Evolutionary conservation across 202 grass and related monocot species (phyloP).

Genomic region (Dendrocalamus latiflorus): DNA sequence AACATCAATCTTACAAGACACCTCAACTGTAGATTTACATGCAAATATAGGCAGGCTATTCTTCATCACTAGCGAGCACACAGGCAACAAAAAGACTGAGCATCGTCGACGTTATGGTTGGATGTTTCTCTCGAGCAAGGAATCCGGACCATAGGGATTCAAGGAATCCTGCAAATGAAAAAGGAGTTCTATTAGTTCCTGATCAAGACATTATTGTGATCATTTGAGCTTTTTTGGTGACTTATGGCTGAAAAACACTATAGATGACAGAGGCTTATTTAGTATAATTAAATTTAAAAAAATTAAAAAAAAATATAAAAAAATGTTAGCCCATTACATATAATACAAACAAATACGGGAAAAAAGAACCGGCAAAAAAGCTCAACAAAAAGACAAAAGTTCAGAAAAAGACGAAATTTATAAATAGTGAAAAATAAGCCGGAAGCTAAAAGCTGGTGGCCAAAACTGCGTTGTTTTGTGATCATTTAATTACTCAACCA

Average conservation of each 20-base stretch:
- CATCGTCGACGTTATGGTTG: constrained; percentile 15
- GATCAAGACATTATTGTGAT: background rate
- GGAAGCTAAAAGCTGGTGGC: too few relatives aligned
- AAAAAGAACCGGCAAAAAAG: too few relatives aligned
- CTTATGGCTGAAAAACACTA: too few relatives aligned
- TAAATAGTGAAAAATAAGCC: too few relatives aligned
- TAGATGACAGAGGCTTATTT: too few relatives aligned
- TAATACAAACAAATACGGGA: too few relatives aligned
- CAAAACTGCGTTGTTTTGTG: background rate
- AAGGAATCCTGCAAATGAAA: constrained; percentile 25
- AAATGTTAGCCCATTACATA: too few relatives aligned
- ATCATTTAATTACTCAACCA: background rate
- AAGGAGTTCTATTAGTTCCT: background rate
- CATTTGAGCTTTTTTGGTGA: too few relatives aligned
- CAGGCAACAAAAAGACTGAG: constrained; percentile 10
- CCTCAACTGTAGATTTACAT: constrained; percentile 29
- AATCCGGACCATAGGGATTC: constrained; percentile 41
- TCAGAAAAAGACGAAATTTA: too few relatives aligned
- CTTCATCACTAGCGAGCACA: constrained; percentile 15
- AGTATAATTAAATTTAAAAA: too few relatives aligned
- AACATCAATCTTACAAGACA: constrained; percentile 23
- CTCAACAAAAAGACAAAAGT: too few relatives aligned
- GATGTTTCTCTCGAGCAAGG: constrained; percentile 20
- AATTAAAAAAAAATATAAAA: too few relatives aligned
- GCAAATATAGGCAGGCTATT: constrained; percentile 10